A percentile compares a stretch with the other conserved stretches of the same genome.
These are phyloP conservation scores for Acmispon strigosus DNA, from an alignment of 306 rosid genomes.

Conservation along the genomic window DNA sequence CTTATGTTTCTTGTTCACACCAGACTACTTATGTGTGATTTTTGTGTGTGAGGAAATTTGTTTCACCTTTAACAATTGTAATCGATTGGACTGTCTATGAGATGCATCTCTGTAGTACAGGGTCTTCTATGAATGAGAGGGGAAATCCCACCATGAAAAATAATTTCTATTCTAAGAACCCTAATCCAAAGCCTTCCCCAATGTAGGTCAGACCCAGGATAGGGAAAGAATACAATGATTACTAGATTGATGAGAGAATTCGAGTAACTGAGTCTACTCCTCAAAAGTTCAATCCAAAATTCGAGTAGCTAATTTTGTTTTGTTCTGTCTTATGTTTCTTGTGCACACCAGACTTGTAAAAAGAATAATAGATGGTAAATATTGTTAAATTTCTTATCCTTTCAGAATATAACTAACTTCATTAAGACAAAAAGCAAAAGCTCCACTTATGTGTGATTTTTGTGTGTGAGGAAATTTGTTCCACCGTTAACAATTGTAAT, in stretches of 20 bases:
- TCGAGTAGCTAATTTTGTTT: too few species aligned
- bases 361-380: not conserved
- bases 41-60: not conserved
- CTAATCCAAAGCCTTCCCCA: too few species aligned
- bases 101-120: not conserved
- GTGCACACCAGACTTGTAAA: not conserved
- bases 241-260: too few species aligned
- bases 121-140: not conserved
- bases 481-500: not conserved
- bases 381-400: too few species aligned
- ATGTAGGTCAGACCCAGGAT: too few species aligned
- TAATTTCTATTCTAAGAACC: too few species aligned
- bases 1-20: too few species aligned
- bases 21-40: too few species aligned
- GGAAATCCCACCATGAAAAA: not conserved
- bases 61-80: not conserved
- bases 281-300: too few species aligned
- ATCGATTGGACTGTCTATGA: not conserved
- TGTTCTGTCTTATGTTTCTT: not conserved
- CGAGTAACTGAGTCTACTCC: too few species aligned
- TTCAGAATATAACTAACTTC: not conserved
- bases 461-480: not conserved
- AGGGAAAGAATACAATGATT: too few species aligned
- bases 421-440: not conserved
- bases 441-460: not conserved